A percentile compares a stretch with the other conserved stretches of the same genome.
phyloP scores from a whole-genome alignment of 768 basidiomycete genomes.

The Phanerodontia chrysosporium region DNA sequence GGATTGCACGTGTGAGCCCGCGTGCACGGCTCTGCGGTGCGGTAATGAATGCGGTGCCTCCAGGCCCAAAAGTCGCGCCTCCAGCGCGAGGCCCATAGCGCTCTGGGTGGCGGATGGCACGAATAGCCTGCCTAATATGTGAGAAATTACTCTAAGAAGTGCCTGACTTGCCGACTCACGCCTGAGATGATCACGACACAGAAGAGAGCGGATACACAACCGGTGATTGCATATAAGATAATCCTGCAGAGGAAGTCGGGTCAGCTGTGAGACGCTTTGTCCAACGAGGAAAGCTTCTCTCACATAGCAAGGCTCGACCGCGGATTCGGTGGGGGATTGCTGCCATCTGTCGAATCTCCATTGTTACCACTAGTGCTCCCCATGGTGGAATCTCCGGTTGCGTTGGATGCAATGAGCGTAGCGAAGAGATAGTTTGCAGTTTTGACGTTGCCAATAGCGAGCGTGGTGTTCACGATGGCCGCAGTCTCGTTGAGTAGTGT shows the following conservation, averaged over 20 bases:
- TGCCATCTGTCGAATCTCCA: constrained; percentile 28
- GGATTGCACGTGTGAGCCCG: constrained; percentile 88
- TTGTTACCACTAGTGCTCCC: constrained; percentile 20
- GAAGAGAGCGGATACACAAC: constrained; percentile 82
- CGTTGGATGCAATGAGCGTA: constrained; percentile 60
- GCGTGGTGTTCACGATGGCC: constrained; percentile 38
- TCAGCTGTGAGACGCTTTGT: background rate
- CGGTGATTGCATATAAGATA: constrained; percentile 82
- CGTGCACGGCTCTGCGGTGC: constrained; percentile 62
- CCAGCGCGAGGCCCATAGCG: constrained; percentile 76
- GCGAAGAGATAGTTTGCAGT: constrained; percentile 66
- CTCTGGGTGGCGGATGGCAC: constrained; percentile 85
- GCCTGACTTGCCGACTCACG: constrained; percentile 37
- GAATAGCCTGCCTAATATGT: constrained; percentile 50
- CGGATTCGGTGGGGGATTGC: constrained; percentile 56
- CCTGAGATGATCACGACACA: constrained; percentile 82
- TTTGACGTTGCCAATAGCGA: constrained; percentile 35
- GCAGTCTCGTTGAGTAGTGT: constrained; percentile 53
- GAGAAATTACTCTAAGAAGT: background rate
- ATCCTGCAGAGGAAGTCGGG: constrained; percentile 44
- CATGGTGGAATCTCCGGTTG: constrained; percentile 36
- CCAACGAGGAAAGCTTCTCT: background rate
- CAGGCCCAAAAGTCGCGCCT: constrained; percentile 15
- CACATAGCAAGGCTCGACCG: constrained; percentile 5
- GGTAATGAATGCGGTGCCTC: background rate